Base-by-base conservation (phyloP, 345 rosid species). In the Lepidium aucheri region DNA sequence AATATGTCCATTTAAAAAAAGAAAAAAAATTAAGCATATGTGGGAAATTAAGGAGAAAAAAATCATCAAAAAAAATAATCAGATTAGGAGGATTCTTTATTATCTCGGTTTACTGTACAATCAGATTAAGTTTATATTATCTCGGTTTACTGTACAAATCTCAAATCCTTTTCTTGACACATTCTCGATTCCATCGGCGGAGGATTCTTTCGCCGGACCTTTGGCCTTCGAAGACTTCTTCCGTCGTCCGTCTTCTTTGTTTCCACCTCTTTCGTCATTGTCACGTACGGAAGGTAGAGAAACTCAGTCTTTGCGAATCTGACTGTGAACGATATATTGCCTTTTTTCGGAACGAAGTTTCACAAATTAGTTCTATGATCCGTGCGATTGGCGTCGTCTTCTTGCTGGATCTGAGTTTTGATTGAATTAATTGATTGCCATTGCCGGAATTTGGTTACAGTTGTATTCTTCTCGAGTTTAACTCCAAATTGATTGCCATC, bases 331-430 rank as follows among this genome's bases (percentile, higher is more conserved):
- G 62, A 54, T 9, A 38, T 18, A 45, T 53, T 13, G 28, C 35
- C 17, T 44, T 35, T 7, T 10, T 33, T 53, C 33, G 9, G 9
- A 46, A 35, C 26, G 57, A 26, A 40, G 47, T 50, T 50, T 65
- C 49, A 51, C 72, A 5, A 39, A 38, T 52, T 59, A 9, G 56
- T 51, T 43, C 16, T 50, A 11, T 65, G 71, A 72, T 72, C 71
- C 58, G 32, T 8, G 9, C 42, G 72, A 66, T 65, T 17, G 7
- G 18, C 62, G 35, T 59, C 63, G 20, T 65, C 54, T 73, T 24
- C 67, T 66, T 50, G 17, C 42, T 36, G 28, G 77, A 65, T 73
- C 72, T 73, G 72, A 50, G 60, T 56, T 63, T 53, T 34, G 8
- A 4, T 60, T 6, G 8, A 70, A 61, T 46, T 52, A 26, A 50